Evolutionary conservation across 1,284 basidiomycete species (phyloP).

Genomic region (Trametes versicolor): DNA sequence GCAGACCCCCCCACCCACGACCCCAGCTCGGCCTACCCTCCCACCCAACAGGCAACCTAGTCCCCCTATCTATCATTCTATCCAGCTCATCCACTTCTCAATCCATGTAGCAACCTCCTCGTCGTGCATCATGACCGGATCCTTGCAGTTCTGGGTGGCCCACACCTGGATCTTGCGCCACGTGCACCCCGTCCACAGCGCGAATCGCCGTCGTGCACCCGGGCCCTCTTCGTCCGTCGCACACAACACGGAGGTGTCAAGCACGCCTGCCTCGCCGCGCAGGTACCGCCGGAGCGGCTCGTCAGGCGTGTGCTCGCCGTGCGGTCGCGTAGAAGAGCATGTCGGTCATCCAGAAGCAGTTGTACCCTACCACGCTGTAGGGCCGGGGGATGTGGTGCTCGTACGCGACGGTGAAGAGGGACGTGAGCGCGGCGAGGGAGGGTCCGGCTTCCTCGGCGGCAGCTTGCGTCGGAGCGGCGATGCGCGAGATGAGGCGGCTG

Average conservation of each 20-base stretch:
- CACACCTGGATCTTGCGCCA: conserved; percentile 8
- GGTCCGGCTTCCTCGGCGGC: not conserved
- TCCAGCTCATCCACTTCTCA: conserved; percentile 4
- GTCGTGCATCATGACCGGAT: conserved; percentile 5
- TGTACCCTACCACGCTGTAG: conserved; percentile 14
- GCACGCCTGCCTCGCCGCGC: conserved; percentile 2
- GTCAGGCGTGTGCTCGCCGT: not conserved
- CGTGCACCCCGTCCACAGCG: conserved; percentile 1
- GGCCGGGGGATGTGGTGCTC: not conserved
- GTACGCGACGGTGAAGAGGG: conserved; percentile 7
- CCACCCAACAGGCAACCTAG: no score
- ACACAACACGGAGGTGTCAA: conserved; percentile 11
- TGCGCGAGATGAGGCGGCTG: not conserved
- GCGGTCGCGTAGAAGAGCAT: conserved; percentile 20
- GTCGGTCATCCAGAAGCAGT: conserved; percentile 24
- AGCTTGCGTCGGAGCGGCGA: not conserved
- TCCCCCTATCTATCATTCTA: no score
- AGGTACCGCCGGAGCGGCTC: conserved; percentile 14
- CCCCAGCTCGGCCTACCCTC: no score
- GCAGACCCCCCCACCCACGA: no score
- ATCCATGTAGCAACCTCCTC: conserved; percentile 8
- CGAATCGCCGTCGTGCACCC: conserved; percentile 8
- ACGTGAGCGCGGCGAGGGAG: conserved; percentile 6
- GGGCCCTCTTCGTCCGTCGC: conserved; percentile 5
- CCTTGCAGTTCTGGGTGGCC: not conserved